A percentile compares a stretch with the other conserved stretches of the same genome.
phyloP scores from a whole-genome alignment of 2,329 filamentous ascomycete genomes.

The Bimuria novae-zelandiae region DNA sequence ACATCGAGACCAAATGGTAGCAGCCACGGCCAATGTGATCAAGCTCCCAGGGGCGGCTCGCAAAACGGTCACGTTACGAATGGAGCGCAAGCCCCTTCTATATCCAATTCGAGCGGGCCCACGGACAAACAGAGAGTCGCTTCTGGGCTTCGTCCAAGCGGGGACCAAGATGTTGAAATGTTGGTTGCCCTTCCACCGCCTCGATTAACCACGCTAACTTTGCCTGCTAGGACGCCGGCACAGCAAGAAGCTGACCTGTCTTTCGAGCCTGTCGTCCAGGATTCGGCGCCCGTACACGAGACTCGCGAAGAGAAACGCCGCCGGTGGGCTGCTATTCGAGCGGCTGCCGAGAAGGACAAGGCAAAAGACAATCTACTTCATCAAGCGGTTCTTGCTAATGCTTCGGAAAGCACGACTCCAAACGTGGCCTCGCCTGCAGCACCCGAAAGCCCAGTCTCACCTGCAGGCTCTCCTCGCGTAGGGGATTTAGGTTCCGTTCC shows the following conservation, averaged over 20 bases:
- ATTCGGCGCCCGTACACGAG: slow-evolving; percentile 34
- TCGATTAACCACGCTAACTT: slow-evolving; percentile 12
- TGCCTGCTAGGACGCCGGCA: slow-evolving; percentile 17
- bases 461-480: slow-evolving; percentile 44
- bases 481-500: slow-evolving; percentile 45
- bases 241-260: slow-evolving; percentile 26
- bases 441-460: slow-evolving; percentile 41
- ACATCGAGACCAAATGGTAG: slow-evolving; percentile 10
- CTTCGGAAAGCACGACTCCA: slow-evolving; percentile 61
- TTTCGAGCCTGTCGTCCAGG: slow-evolving; percentile 19
- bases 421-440: slow-evolving; percentile 50
- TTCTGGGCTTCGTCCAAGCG: slow-evolving; percentile 6
- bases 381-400: slow-evolving; percentile 70
- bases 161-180: slow-evolving; percentile 24
- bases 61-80: neutral
- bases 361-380: slow-evolving; percentile 69
- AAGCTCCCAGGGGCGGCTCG: neutral
- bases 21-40: slow-evolving; percentile 5
- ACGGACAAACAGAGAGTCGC: neutral
- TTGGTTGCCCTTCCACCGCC: slow-evolving; percentile 10
- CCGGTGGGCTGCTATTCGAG: slow-evolving; percentile 39
- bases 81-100: neutral
- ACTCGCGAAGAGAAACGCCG: slow-evolving; percentile 40
- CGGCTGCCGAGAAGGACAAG: slow-evolving; percentile 47
- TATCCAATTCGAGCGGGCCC: neutral